Conservation (phyloP, 495 filamentous ascomycete species). For the Haplographium delicatum region DNA sequence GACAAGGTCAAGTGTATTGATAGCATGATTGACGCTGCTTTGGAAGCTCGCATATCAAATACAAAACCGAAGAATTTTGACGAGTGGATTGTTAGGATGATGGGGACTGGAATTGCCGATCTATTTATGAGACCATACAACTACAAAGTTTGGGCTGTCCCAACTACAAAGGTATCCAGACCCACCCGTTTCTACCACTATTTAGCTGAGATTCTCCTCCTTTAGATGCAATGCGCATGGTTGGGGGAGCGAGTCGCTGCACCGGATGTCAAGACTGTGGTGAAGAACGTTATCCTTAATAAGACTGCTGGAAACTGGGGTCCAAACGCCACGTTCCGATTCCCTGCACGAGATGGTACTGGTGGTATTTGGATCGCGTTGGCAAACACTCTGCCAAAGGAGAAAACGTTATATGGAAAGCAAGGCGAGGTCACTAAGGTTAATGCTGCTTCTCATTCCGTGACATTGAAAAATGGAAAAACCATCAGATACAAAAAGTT, state of each 20-base stretch:
- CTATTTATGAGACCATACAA: conserved; percentile 99
- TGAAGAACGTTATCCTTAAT: conserved; percentile 89
- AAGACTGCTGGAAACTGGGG: conserved; percentile 98
- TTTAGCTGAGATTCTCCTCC: too few relatives aligned
- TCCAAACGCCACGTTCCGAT: conserved; percentile 96
- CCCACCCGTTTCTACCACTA: too few relatives aligned
- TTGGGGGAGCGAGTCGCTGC: conserved; percentile 98
- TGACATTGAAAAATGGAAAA: conserved; percentile 77
- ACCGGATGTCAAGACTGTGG: conserved; percentile 92
- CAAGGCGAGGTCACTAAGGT: conserved; percentile 80
- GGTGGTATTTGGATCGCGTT: conserved; percentile 99
- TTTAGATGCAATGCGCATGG: conserved; percentile 98
- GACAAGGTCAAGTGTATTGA: conserved; percentile 95
- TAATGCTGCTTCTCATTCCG: conserved; percentile 75
- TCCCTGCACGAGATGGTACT: conserved; percentile 91
- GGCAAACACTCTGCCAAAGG: conserved; percentile 83
- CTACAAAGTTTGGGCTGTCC: conserved; percentile 99
- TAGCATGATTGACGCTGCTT: conserved; percentile 91
- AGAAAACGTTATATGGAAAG: conserved; percentile 86
- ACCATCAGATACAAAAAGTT: conserved; percentile 91
- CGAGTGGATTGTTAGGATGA: conserved; percentile 95
- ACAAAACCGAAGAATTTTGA: conserved; percentile 95
- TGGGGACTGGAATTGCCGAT: conserved; percentile 85
- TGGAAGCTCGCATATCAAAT: conserved; percentile 78
- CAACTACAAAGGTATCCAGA: conserved; percentile 81